Evolutionary conservation across 2,329 filamentous ascomycete species (phyloP).

Genomic region (Aspergillus floridensis): DNA sequence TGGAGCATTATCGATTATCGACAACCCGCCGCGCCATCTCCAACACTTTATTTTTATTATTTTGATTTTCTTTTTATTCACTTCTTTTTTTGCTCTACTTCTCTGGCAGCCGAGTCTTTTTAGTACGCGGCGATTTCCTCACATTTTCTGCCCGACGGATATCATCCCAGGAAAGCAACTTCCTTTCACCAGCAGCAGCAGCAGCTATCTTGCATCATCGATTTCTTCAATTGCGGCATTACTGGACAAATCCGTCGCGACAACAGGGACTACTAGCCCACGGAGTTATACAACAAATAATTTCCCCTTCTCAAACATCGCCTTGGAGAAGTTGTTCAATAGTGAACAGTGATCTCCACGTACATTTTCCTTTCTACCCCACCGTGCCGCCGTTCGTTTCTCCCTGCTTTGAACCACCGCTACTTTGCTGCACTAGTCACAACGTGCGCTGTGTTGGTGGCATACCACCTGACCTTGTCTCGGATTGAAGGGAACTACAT

Average conservation of each 20-base stretch:
- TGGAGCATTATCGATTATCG: conserved; percentile 7
- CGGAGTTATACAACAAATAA: conserved; percentile 5
- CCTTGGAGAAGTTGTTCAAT: not conserved
- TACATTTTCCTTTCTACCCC: not conserved
- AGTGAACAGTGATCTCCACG: not conserved
- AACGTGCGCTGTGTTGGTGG: not conserved
- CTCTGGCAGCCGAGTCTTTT: not conserved
- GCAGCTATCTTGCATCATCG: conserved; percentile 18
- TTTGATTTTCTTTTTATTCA: not conserved
- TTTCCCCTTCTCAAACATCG: not conserved
- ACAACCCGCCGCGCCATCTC: conserved; percentile 8
- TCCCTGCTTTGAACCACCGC: not conserved
- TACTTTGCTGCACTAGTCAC: conserved; percentile 1
- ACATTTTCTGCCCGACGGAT: not conserved
- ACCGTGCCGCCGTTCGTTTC: not conserved
- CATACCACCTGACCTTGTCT: conserved; percentile 18
- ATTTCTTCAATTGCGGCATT: conserved; percentile 23
- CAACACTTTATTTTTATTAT: not conserved
- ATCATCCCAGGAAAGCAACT: not conserved
- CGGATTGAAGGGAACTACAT: conserved; percentile 16
- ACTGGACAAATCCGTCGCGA: conserved; percentile 10
- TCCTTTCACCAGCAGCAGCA: not conserved
- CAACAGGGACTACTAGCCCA: not conserved
- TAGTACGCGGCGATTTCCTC: not conserved
- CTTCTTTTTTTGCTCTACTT: not conserved